Percentiles rank a stretch among this genome's conserved stretches.
Conservation (phyloP, 2,329 filamentous ascomycete species). For the Penicillium sp. region DNA sequence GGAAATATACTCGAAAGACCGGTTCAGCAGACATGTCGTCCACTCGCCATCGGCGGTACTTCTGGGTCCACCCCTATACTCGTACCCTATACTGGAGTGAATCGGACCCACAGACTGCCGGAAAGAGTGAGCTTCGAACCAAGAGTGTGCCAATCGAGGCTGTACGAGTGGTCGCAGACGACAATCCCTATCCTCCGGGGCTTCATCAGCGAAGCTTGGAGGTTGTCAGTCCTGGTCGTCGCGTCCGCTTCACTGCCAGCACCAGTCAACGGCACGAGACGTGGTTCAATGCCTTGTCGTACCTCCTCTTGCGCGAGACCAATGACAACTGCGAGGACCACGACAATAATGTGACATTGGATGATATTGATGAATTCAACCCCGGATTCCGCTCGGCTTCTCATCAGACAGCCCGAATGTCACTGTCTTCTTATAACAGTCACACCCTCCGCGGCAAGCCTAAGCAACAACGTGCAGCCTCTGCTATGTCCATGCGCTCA, state of each 20-base stretch:
- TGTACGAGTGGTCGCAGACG: conserved; percentile 85
- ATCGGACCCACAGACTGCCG: conserved; percentile 74
- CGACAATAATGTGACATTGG: conserved; percentile 56
- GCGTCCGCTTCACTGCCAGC: conserved; percentile 89
- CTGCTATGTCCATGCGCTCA: conserved; percentile 39
- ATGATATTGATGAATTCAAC: conserved; percentile 77
- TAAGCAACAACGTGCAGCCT: conserved; percentile 45
- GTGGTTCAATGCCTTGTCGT: conserved; percentile 96
- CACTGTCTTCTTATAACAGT: conserved; percentile 78
- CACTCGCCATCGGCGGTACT: conserved; percentile 89
- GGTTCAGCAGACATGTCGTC: conserved; percentile 85
- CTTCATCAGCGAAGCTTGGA: conserved; percentile 92
- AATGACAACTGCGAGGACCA: conserved; percentile 55
- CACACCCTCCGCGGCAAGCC: conserved; percentile 66
- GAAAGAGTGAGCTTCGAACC: conserved; percentile 70
- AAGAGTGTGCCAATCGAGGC: conserved; percentile 95
- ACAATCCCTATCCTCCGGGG: conserved; percentile 92
- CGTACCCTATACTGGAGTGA: conserved; percentile 96
- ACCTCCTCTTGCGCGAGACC: conserved; percentile 76
- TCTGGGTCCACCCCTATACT: conserved; percentile 99
- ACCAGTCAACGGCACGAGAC: conserved; percentile 95
- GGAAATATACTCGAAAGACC: conserved; percentile 97
- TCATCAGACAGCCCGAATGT: conserved; percentile 56
- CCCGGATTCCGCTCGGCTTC: conserved; percentile 58
- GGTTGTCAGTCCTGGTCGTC: conserved; percentile 81